Evolutionary conservation across 2,329 filamentous ascomycete species (phyloP).

Genomic region (Apiospora marii): DNA sequence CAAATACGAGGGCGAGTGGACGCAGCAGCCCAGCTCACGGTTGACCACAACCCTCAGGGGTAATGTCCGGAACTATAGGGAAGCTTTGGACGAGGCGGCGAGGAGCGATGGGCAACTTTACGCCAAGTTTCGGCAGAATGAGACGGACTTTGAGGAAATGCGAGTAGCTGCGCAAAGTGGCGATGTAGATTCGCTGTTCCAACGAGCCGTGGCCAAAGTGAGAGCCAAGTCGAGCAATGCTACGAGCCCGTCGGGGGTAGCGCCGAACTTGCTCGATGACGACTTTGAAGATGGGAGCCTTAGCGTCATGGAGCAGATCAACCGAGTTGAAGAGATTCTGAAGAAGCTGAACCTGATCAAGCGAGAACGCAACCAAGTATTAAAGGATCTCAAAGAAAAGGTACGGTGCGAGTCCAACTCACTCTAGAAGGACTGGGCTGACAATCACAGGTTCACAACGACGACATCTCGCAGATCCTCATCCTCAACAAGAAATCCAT

Average conservation of each 20-base stretch:
- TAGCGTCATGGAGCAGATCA: conserved; percentile 89
- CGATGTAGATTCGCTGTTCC: conserved; percentile 88
- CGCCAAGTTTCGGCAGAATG: conserved; percentile 83
- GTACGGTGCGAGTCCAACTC: conserved; percentile 55
- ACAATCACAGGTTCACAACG: conserved; percentile 78
- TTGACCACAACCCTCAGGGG: conserved; percentile 86
- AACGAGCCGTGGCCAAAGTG: conserved; percentile 82
- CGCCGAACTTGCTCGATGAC: conserved; percentile 87
- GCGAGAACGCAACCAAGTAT: conserved; percentile 85
- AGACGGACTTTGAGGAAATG: conserved; percentile 95
- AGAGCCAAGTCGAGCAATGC: conserved; percentile 70
- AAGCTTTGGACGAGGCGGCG: conserved; percentile 87
- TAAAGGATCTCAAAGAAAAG: conserved; percentile 98
- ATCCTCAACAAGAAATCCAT: conserved; percentile 99
- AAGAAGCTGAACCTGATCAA: conserved; percentile 94
- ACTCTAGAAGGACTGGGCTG: background rate
- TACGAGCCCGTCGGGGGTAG: conserved; percentile 66
- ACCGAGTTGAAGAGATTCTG: conserved; percentile 85
- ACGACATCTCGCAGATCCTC: conserved; percentile 96
- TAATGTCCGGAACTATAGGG: conserved; percentile 87
- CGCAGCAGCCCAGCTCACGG: conserved; percentile 91
- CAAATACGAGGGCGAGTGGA: conserved; percentile 96
- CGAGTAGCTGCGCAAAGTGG: conserved; percentile 84
- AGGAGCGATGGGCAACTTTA: conserved; percentile 87
- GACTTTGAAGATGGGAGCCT: conserved; percentile 84